A percentile compares a stretch with the other conserved stretches of the same genome.
Evolutionary conservation across 176 grass and related monocot species (phyloP).

Genomic region (Pharus latifolius): DNA sequence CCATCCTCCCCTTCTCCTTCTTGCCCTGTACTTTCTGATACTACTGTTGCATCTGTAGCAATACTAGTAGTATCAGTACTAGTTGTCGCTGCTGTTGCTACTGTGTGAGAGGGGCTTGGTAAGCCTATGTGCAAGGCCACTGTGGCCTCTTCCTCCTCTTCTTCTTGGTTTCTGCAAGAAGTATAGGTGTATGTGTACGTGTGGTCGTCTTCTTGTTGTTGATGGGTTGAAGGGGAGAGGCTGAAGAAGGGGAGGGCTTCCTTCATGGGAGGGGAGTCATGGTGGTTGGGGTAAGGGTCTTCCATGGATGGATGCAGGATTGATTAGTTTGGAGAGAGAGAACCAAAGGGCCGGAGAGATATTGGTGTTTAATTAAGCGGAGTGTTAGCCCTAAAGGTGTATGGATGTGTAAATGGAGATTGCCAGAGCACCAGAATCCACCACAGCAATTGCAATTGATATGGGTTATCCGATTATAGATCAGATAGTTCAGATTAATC

Average conservation of each 20-base stretch:
- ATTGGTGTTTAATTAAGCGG: too few relatives aligned
- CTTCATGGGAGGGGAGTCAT: conserved; percentile 20
- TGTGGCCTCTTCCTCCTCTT: conserved; percentile 22
- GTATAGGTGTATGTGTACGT: not conserved
- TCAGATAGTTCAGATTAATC: too few relatives aligned
- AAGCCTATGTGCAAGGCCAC: conserved; percentile 49
- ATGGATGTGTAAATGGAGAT: too few relatives aligned
- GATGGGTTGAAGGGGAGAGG: conserved; percentile 8
- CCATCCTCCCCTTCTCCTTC: not conserved
- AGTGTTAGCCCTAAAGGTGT: too few relatives aligned
- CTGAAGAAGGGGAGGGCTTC: conserved; percentile 44
- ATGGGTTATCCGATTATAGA: too few relatives aligned
- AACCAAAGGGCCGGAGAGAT: too few relatives aligned
- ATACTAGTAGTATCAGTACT: not conserved
- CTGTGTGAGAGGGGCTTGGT: not conserved
- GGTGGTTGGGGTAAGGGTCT: not conserved
- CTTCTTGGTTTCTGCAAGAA: not conserved
- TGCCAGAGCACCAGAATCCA: too few relatives aligned
- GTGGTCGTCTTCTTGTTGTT: not conserved
- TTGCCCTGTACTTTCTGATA: too few relatives aligned
- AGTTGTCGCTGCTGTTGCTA: not conserved
- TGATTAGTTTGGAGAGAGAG: too few relatives aligned
- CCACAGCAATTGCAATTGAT: too few relatives aligned
- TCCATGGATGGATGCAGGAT: not conserved
- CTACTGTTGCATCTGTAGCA: not conserved